Conservation (phyloP, 768 basidiomycete species). For the Tremella mesenterica region DNA sequence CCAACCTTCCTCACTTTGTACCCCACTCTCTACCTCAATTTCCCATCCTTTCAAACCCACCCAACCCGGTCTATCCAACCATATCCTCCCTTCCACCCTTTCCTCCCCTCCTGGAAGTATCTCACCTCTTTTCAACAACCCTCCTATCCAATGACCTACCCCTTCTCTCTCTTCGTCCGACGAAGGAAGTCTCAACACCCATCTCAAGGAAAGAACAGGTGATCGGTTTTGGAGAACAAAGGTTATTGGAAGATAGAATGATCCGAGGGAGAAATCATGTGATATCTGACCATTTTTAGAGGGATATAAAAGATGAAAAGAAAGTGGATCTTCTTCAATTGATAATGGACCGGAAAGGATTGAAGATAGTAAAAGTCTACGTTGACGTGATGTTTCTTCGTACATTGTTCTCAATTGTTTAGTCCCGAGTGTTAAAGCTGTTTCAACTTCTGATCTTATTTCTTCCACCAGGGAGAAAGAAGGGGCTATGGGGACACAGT, state of each 20-base stretch:
- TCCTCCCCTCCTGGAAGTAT: slow-evolving; percentile 51
- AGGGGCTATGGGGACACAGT: slow-evolving; percentile 60
- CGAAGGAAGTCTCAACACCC: slow-evolving; percentile 50
- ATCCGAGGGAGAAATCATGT: slow-evolving; percentile 56
- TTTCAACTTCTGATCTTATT: slow-evolving; percentile 49
- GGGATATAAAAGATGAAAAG: slow-evolving; percentile 49
- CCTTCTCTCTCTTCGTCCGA: slow-evolving; percentile 7
- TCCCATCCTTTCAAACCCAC: slow-evolving; percentile 63
- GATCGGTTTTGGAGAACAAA: slow-evolving; percentile 68
- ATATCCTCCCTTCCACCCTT: slow-evolving; percentile 52
- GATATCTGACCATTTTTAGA: slow-evolving; percentile 26
- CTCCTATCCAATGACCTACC: slow-evolving; percentile 55
- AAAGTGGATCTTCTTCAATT: slow-evolving; percentile 64
- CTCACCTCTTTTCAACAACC: slow-evolving; percentile 57
- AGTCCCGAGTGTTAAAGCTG: slow-evolving; percentile 51
- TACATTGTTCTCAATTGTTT: slow-evolving; percentile 79
- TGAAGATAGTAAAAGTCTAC: slow-evolving; percentile 57
- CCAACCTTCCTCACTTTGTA: slow-evolving; percentile 10
- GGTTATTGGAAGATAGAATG: slow-evolving; percentile 40
- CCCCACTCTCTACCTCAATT: slow-evolving; percentile 52
- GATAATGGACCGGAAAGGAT: slow-evolving; percentile 69
- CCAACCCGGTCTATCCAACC: slow-evolving; percentile 57
- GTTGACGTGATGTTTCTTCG: slow-evolving; percentile 75
- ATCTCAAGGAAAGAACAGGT: slow-evolving; percentile 54
- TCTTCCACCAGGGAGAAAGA: slow-evolving; percentile 56